A percentile compares a stretch with the other conserved stretches of the same genome.
phyloP scores from a whole-genome alignment of 2,329 filamentous ascomycete species.

The Alternaria incomplexa region DNA sequence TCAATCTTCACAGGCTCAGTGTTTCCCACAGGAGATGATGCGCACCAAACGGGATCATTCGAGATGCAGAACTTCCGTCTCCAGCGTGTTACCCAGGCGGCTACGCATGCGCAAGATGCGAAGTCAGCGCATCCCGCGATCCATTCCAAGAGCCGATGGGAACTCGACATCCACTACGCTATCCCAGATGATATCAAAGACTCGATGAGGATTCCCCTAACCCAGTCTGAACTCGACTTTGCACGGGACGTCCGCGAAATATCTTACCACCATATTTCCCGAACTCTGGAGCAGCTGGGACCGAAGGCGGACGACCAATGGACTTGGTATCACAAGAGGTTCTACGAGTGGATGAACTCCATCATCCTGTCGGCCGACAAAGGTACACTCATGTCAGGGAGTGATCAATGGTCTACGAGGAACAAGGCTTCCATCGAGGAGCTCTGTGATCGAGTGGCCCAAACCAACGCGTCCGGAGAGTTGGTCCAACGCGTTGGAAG shows the following conservation, averaged over 20 bases:
- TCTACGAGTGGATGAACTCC: constrained; percentile 5
- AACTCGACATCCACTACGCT: not conserved
- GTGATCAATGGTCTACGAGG: not conserved
- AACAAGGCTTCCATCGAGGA: not conserved
- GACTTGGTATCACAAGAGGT: constrained; percentile 2
- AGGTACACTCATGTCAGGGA: not conserved
- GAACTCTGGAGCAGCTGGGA: not conserved
- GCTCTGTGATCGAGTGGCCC: not conserved
- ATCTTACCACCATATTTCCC: constrained; percentile 1
- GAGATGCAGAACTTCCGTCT: not conserved
- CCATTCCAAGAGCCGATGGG: constrained; percentile 5
- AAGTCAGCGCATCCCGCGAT: not conserved
- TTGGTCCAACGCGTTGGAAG: constrained; percentile 4
- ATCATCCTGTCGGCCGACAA: not conserved
- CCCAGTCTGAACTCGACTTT: not conserved
- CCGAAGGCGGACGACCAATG: not conserved
- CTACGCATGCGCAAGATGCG: not conserved
- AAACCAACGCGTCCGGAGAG: not conserved
- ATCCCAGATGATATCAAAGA: constrained; percentile 1
- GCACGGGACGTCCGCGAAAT: not conserved
- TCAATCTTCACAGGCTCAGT: not conserved
- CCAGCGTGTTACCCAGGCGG: not conserved
- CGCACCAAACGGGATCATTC: not conserved
- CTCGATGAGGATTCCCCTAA: not conserved
- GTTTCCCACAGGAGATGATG: not conserved